Percentiles rank a stretch among this genome's conserved stretches.
These are phyloP conservation scores for Nicotiana sylvestris DNA, from an alignment of 257 asterid species.

Conservation along the genomic window DNA sequence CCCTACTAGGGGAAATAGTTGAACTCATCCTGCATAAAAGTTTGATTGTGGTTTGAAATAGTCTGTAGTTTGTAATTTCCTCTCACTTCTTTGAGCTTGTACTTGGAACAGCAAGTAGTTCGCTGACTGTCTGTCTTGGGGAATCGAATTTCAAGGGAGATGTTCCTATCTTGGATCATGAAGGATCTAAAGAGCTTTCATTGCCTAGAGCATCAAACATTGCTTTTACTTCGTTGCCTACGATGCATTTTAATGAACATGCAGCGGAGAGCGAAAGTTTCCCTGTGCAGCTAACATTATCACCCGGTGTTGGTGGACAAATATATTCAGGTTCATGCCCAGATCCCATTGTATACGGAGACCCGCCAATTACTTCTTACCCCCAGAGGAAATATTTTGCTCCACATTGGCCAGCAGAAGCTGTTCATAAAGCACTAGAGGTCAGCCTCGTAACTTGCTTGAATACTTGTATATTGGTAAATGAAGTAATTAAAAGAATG, in stretches of 20 bases:
- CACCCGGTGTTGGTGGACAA: constrained; percentile 15
- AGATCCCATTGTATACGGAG: constrained; percentile 8
- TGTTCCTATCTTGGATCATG: constrained; percentile 1
- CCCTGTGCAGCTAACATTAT: constrained; percentile 21
- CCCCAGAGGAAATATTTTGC: constrained; percentile 24
- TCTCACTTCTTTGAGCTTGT: constrained; percentile 9
- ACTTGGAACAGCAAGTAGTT: constrained; percentile 18
- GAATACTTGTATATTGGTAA: constrained; percentile 1
- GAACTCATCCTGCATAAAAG: background rate
- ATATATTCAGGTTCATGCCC: constrained; percentile 20
- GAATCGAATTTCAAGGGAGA: constrained; percentile 11
- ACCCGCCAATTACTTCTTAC: constrained; percentile 2
- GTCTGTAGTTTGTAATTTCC: background rate
- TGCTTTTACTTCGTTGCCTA: constrained; percentile 21
- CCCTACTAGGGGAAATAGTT: background rate
- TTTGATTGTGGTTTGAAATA: background rate
- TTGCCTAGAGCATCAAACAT: constrained; percentile 9
- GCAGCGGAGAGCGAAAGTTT: constrained; percentile 12
- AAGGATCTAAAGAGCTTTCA: constrained; percentile 13
- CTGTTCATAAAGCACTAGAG: constrained; percentile 27
- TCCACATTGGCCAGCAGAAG: constrained; percentile 30
- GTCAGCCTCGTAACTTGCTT: constrained; percentile 20
- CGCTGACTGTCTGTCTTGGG: constrained; percentile 12
- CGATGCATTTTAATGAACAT: constrained; percentile 13
- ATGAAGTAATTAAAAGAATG: background rate